These are phyloP conservation scores for Candida labiduridarum DNA, from an alignment of 1,139 yeast species.

Conservation along the genomic window DNA sequence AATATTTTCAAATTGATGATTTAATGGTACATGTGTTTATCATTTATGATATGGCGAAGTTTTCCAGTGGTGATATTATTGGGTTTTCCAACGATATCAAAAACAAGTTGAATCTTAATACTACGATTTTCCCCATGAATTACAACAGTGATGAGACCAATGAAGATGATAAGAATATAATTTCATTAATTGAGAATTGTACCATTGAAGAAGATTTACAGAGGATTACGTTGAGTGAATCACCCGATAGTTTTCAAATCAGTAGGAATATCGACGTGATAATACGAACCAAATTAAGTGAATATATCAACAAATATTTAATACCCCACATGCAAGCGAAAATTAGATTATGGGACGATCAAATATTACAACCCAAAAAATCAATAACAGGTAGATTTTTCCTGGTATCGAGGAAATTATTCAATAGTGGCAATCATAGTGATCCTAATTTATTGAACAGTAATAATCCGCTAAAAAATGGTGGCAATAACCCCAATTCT, in stretches of 20 bases:
- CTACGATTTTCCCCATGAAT: constrained; percentile 33
- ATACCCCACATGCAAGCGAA: constrained; percentile 81
- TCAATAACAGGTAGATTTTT: constrained; percentile 76
- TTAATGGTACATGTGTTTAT: constrained; percentile 51
- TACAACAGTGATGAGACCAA: constrained; percentile 6
- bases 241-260: constrained; percentile 23
- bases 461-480: constrained; percentile 1
- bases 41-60: constrained; percentile 31
- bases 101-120: constrained; percentile 26
- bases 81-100: constrained; percentile 36
- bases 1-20: constrained; percentile 60
- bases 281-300: constrained; percentile 49
- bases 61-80: constrained; percentile 26
- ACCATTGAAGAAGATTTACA: constrained; percentile 61
- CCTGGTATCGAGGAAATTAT: constrained; percentile 64
- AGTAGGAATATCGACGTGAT: constrained; percentile 42
- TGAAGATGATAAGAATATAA: constrained; percentile 17
- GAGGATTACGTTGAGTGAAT: constrained; percentile 31
- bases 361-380: constrained; percentile 64
- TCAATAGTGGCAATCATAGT: constrained; percentile 25
- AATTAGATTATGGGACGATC: constrained; percentile 79
- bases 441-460: constrained; percentile 14
- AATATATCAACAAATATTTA: constrained; percentile 57
- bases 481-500: constrained; percentile 9
- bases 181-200: constrained; percentile 37